phyloP scores from a whole-genome alignment of 805 yeast genomes.

The Metschnikowia anglica region DNA sequence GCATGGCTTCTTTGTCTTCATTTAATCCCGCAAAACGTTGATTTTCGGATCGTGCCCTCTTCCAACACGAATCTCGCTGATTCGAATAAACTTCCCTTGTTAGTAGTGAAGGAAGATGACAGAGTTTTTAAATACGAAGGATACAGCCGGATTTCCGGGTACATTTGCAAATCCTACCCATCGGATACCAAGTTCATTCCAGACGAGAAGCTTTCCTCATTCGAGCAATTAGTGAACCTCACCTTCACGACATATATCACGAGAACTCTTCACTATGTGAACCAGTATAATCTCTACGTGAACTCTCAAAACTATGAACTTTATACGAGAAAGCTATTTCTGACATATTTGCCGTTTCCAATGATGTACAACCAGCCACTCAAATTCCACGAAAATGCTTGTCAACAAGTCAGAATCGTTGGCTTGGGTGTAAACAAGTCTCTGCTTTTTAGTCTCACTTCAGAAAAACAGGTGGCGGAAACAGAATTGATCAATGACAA shows the following conservation, averaged over 20 bases:
- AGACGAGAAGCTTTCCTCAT: conserved; percentile 14
- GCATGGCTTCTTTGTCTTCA: conserved; percentile 40
- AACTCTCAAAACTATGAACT: conserved; percentile 58
- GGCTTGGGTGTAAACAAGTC: conserved; percentile 30
- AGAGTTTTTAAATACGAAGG: conserved; percentile 37
- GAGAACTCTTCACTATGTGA: conserved; percentile 45
- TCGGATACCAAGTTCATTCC: conserved; percentile 15
- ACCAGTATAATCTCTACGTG: conserved; percentile 57
- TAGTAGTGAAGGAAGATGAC: conserved; percentile 25
- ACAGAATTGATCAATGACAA: conserved; percentile 31
- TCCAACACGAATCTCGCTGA: conserved; percentile 57
- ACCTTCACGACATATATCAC: conserved; percentile 45
- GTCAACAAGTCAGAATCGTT: conserved; percentile 30
- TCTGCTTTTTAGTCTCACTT: conserved; percentile 31
- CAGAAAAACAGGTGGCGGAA: conserved; percentile 22
- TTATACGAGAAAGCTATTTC: conserved; percentile 56
- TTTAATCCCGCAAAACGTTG: conserved; percentile 17
- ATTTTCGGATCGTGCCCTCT: conserved; percentile 47
- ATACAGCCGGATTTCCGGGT: conserved; percentile 35
- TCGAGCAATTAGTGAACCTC: conserved; percentile 39
- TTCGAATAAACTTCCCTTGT: conserved; percentile 50
- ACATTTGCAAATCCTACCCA: conserved; percentile 23
- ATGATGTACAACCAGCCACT: conserved; percentile 71
- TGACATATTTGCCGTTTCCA: conserved; percentile 61
- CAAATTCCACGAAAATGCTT: conserved; percentile 39